These are phyloP conservation scores for Stromatinia cepivora DNA, from an alignment of 2,329 filamentous ascomycete genomes.

Conservation along the genomic window DNA sequence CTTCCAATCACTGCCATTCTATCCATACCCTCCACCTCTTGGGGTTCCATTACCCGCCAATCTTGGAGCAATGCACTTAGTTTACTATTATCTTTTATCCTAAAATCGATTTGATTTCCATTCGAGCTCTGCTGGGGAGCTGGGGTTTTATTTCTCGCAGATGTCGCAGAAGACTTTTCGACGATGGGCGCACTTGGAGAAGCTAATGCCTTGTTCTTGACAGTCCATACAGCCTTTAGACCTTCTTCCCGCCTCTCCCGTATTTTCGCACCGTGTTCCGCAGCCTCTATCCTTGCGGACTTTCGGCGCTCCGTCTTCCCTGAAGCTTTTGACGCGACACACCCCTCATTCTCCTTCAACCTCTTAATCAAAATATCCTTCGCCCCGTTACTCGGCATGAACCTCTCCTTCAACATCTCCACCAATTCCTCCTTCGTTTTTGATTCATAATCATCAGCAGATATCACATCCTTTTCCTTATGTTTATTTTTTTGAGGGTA, in stretches of 20 bases:
- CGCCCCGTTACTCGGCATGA: not conserved
- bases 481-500: not conserved
- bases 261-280: not conserved
- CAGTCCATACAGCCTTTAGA: not conserved
- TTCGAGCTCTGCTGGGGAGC: not conserved
- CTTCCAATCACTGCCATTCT: not conserved
- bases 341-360: not conserved
- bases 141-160: not conserved
- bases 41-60: not conserved
- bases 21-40: not conserved
- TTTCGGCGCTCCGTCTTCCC: not conserved
- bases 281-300: conserved; percentile 4
- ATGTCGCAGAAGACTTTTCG: not conserved
- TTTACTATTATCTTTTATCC: not conserved
- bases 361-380: conserved; percentile 11
- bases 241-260: not conserved
- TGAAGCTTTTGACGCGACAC: not conserved
- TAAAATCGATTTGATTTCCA: not conserved
- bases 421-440: not conserved
- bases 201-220: not conserved
- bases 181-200: not conserved
- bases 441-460: not conserved
- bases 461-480: not conserved
- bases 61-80: not conserved
- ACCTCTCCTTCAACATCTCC: not conserved